phyloP scores from a whole-genome alignment of 129 eudicot species.

The Artemisia argyi region DNA sequence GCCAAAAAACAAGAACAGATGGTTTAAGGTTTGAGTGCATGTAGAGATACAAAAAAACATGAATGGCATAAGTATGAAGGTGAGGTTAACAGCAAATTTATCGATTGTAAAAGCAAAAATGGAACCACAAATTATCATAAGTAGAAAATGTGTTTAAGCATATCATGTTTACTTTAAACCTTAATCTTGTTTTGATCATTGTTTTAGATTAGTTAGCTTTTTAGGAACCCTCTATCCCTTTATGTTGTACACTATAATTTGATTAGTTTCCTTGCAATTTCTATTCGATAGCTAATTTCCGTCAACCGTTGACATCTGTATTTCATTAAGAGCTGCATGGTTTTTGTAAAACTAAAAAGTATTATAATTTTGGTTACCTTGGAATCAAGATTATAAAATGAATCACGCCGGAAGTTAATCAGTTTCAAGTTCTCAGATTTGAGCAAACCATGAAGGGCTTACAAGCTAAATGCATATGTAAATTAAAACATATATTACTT shows the following conservation, averaged over 20 bases:
- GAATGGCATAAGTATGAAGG: conserved; percentile 28
- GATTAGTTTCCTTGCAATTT: conserved; percentile 29
- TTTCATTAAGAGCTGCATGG: neutral
- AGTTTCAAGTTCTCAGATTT: neutral
- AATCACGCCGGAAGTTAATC: neutral
- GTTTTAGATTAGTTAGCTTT: conserved; percentile 35
- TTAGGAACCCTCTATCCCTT: conserved; percentile 30
- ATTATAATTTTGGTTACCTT: neutral
- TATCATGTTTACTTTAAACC: conserved; percentile 15
- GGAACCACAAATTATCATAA: conserved; percentile 7
- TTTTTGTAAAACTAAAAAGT: neutral
- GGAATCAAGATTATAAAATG: neutral
- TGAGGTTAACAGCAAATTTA: conserved; percentile 31
- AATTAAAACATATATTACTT: neutral
- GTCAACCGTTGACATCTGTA: neutral
- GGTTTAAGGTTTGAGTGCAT: conserved; percentile 23
- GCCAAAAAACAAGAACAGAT: conserved; percentile 33
- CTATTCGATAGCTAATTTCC: conserved; percentile 25
- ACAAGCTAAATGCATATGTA: neutral
- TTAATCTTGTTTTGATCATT: conserved; percentile 25
- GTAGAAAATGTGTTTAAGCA: conserved; percentile 20
- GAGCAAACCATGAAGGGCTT: neutral
- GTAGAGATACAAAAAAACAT: neutral
- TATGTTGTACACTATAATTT: conserved; percentile 32
- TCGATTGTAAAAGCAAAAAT: conserved; percentile 12